Base-by-base conservation (phyloP, 225 moss, liverwort and hornwort genomes). In the Polytrichum commune region DNA sequence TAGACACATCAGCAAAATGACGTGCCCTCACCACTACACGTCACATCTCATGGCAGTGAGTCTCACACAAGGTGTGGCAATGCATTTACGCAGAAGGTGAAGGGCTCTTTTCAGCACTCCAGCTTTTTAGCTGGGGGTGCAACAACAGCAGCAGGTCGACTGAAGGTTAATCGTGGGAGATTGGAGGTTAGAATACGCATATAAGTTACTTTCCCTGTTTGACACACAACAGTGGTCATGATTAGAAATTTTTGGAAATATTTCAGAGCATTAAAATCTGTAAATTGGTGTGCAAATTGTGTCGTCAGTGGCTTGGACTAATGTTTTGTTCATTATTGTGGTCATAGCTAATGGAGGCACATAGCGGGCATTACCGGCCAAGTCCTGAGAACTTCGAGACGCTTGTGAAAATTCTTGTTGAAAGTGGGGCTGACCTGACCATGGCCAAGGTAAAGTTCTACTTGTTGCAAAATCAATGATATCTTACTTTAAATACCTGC, bases 41-140 rank as follows among this genome's bases (percentile, higher is more conserved):
- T 38, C 9, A 38, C 38, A 38, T 46, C 3, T 13, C 46, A 13
- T 46, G 22, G 62, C 26, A 63, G 27, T 63, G 27, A 24, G 27
- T 24, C 8, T 63, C 62, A 63, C 25, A 62, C 4, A 23, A 68
- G 62, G 27, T 63, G 5, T 68, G 53, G 22, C n/a, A 26, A 5
- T 54, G 46, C n/a, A 19, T 26, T 27, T 75, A 18, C 68, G 75
- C 88, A 94, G 92, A 98, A 98, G 81, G 53, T 64, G 16, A 90
- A 83, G 70, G 98, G 95, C 7, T 75, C 71, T 29, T 75, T 95
- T 26, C 98, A 98, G 76, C 98, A 98, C 74, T 98, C 98, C 0
- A 95, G 93, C 70, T 98, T 98, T 68, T 67, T 98, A 70, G 91
- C 93, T 33, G 98, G 95, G 78, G 98, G 98, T 62, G 91, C 91